Base-by-base conservation (phyloP, 768 basidiomycete species). In the Coprinellus aureogranulatus region DNA sequence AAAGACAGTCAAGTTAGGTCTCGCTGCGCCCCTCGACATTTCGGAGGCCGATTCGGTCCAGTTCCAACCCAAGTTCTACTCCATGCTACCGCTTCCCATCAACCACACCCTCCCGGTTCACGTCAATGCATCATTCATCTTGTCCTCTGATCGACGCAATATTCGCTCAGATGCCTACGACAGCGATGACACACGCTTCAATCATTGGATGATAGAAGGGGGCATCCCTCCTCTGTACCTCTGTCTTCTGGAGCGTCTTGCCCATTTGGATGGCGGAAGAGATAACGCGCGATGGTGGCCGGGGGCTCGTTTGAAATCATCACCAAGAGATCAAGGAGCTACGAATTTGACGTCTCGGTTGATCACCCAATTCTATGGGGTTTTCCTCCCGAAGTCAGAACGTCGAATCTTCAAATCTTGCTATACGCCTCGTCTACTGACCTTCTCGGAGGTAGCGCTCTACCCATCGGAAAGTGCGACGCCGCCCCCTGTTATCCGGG, bases 61-160 rank as follows among this genome's bases (percentile, higher is more conserved):
- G 22, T 30, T 6, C 28, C 12, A 51, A 25, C 44, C 61, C 53
- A 65, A 69, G 18, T 68, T 83, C 25, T 82, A 80, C 53, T 76
- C 79, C 4, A 73, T 70, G 0, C 66, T 83, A 6, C 81, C 79
- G 0, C 69, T 82, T 2, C 73, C 75, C 4, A 69, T 75, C 4
- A 20, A 62, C 3, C 78, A 71, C 4, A 62, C 72, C 4, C 66
- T 83, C 0, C 80, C 81, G 0, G 70, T 78, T 1, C 81, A 83
- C 55, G 63, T 82, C 9, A 75, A 73, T 48, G 80, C 77, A 0
- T 75, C 80, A 0, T 82, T 81, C 59, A 71, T 78, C 41, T 64
- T 82, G 3, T 72, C 81, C 0, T 72, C 77, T 3, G 81, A 83
- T 61, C 65, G 81, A 30, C 64, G 81, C 27, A 68, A 72, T n/a